Conservation (phyloP, 1,139 yeast species). For the Taphrina flavorubra region DNA sequence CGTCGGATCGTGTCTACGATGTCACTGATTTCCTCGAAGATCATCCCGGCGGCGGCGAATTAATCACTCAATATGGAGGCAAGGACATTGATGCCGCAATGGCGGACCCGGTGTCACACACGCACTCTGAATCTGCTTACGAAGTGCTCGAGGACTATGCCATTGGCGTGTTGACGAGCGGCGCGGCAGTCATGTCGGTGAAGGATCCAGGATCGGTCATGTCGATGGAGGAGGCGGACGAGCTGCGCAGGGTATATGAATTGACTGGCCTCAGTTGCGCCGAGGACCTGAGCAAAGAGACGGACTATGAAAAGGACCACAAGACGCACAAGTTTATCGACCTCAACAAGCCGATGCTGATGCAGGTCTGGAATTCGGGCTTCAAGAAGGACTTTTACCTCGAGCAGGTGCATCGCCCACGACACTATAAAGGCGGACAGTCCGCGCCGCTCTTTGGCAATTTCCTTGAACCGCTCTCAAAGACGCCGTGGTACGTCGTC, state of each 20-base stretch:
- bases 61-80: conserved; percentile 78
- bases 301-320: conserved; percentile 75
- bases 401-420: conserved; percentile 95
- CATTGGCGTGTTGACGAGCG: conserved; percentile 66
- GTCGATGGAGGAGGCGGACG: conserved; percentile 53
- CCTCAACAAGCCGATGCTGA: conserved; percentile 75
- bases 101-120: conserved; percentile 71
- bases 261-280: conserved; percentile 59
- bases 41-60: conserved; percentile 70
- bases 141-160: conserved; percentile 79
- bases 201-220: conserved; percentile 22
- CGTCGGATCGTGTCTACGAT: conserved; percentile 56
- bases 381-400: conserved; percentile 87
- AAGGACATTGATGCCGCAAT: conserved; percentile 79
- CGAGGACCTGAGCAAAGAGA: conserved; percentile 72
- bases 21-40: conserved; percentile 56
- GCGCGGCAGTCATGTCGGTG: conserved; percentile 32
- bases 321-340: conserved; percentile 84
- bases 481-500: conserved; percentile 80
- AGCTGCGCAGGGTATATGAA: conserved; percentile 56
- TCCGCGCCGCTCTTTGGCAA: conserved; percentile 87
- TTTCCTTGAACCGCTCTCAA: conserved; percentile 70
- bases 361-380: conserved; percentile 74
- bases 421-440: conserved; percentile 82
- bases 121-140: conserved; percentile 84